Base-by-base conservation (phyloP, 345 rosid genomes). In the Limnanthes douglasii region DNA sequence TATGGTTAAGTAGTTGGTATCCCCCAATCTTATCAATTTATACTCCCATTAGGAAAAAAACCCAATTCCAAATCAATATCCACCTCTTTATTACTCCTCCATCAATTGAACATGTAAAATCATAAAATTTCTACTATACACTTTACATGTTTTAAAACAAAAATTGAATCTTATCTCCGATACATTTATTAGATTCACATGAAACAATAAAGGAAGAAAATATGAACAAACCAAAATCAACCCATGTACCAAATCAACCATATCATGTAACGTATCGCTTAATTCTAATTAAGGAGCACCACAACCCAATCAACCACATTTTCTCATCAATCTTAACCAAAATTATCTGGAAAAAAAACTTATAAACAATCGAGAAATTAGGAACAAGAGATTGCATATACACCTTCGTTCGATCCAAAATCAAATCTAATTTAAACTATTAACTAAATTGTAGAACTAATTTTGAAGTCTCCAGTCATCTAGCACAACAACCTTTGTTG, bases 401-500 rank as follows among this genome's bases (percentile, higher is more conserved):
- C 31, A 17, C 27, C 46, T 23, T 3, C 21, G 43, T 37, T 18
- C 37, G 21, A 21, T 28, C 23, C 24, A 29, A 11, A 14, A n/a
- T n/a, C n/a, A n/a, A 48, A 29, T 1, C 31, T 5, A 1, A 48
- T 28, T 11, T 11, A 29, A n/a, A 18, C 12, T 10, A 41, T 50
- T 47, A 81, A 96, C 86, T 85, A 96, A 43, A 85, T 26, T 66
- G 65, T 55, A 60, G 86, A 48, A 56, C 41, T 20, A 62, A 37
- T 60, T 67, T 78, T 45, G 62, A 61, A 51, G 59, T 46, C 62
- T 92, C 90, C 39, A 52, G 37, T 53, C 78, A 67, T 48, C 62
- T 85, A 56, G 76, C 51, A 15, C 81, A 88, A 57, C 75, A 88
- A 14, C 53, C 70, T 65, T 85, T 85, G 68, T 80, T 90, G 53